Percentiles rank a stretch among this genome's conserved stretches.
These are phyloP conservation scores for Saccharata proteae DNA, from an alignment of 2,329 filamentous ascomycete species.

Conservation along the genomic window DNA sequence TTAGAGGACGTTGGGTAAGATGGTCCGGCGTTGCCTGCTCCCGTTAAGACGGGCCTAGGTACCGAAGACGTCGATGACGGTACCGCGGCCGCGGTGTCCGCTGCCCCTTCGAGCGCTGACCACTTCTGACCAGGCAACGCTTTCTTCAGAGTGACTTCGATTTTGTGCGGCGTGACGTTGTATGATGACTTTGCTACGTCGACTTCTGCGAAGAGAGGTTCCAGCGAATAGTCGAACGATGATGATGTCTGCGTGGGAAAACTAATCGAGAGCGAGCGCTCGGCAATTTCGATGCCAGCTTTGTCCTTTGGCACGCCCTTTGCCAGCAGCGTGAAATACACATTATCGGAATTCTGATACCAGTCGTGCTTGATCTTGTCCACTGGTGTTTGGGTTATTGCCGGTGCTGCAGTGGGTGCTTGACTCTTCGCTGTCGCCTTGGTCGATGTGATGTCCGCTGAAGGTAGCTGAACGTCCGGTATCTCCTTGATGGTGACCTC, in stretches of 20 bases:
- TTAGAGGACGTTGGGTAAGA: slow-evolving; percentile 80
- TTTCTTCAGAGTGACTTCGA: slow-evolving; percentile 67
- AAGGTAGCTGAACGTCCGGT: slow-evolving; percentile 37
- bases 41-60: slow-evolving; percentile 13
- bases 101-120: slow-evolving; percentile 41
- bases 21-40: slow-evolving; percentile 30
- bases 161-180: slow-evolving; percentile 61
- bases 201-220: slow-evolving; percentile 56
- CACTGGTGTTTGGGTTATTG: slow-evolving; percentile 27
- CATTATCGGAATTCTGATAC: slow-evolving; percentile 51
- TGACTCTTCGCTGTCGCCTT: slow-evolving; percentile 7
- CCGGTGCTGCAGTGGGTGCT: not conserved
- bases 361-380: slow-evolving; percentile 57
- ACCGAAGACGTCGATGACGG: slow-evolving; percentile 9
- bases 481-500: slow-evolving; percentile 32
- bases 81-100: slow-evolving; percentile 9
- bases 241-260: slow-evolving; percentile 44
- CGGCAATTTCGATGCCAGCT: slow-evolving; percentile 39
- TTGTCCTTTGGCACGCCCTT: slow-evolving; percentile 51
- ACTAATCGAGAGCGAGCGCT: slow-evolving; percentile 40
- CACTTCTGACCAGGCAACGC: slow-evolving; percentile 54
- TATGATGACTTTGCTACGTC: slow-evolving; percentile 48
- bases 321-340: slow-evolving; percentile 53
- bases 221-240: slow-evolving; percentile 50
- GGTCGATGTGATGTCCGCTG: slow-evolving; percentile 23